Evolutionary conservation across 2,329 filamentous ascomycete genomes (phyloP).

Genomic region (Ophiocordyceps robertsii): DNA sequence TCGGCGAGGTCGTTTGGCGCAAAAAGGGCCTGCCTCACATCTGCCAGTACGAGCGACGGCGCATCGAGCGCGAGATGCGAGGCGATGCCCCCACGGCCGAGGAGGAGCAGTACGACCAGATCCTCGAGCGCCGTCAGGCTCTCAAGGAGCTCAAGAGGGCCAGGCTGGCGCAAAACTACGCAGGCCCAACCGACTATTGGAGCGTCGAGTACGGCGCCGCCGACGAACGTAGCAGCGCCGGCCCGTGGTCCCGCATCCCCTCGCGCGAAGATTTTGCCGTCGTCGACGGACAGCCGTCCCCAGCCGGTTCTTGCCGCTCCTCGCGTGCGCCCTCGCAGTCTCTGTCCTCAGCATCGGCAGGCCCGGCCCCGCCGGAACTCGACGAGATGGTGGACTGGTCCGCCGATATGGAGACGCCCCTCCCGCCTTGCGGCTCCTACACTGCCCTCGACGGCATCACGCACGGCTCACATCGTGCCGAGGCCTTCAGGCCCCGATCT

Average conservation of each 20-base stretch:
- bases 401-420: conserved; percentile 41
- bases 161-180: conserved; percentile 35
- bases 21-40: conserved; percentile 78
- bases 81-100: conserved; percentile 45
- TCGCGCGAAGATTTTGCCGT: conserved; percentile 25
- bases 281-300: conserved; percentile 21
- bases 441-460: conserved; percentile 63
- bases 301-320: conserved; percentile 24
- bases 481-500: conserved; percentile 50
- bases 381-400: conserved; percentile 24
- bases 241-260: conserved; percentile 26
- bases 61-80: conserved; percentile 60
- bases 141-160: conserved; percentile 43
- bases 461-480: conserved; percentile 58
- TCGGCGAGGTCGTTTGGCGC: conserved; percentile 89
- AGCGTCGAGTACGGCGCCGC: conserved; percentile 67
- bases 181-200: conserved; percentile 56
- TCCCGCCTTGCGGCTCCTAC: conserved; percentile 34
- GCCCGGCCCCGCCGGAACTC: conserved; percentile 14
- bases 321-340: conserved; percentile 34
- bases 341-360: conserved; percentile 29
- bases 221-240: conserved; percentile 31
- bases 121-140: conserved; percentile 44
- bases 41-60: conserved; percentile 66
- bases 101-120: conserved; percentile 45